A percentile compares a stretch with the other conserved stretches of the same genome.
Evolutionary conservation across 495 filamentous ascomycete genomes (phyloP).

Genomic region (Lindgomyces ingoldianus): DNA sequence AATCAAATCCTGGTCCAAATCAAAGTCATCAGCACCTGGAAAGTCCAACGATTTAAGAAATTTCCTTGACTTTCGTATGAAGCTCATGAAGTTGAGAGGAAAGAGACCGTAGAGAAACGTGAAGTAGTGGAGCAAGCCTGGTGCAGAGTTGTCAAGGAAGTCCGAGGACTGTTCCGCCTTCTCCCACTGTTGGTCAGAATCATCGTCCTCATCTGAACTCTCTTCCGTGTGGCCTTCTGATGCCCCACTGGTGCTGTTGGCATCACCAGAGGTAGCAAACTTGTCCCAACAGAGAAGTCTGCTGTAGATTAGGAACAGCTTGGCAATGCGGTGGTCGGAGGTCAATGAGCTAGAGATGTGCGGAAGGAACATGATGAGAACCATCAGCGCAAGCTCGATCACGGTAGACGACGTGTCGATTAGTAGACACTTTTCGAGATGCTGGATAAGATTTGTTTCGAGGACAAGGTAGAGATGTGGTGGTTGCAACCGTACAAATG

Average conservation of each 20-base stretch:
- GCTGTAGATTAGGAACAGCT: constrained; percentile 74
- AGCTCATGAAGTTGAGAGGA: constrained; percentile 76
- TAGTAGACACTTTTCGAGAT: constrained; percentile 68
- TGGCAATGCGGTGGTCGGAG: constrained; percentile 55
- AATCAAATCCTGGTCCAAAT: constrained; percentile 71
- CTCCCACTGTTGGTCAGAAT: constrained; percentile 55
- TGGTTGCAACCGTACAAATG: constrained; percentile 66
- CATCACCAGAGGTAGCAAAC: constrained; percentile 32
- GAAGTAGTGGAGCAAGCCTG: constrained; percentile 75
- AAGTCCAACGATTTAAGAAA: constrained; percentile 65
- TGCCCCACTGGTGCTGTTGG: not conserved
- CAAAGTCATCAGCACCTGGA: constrained; percentile 64
- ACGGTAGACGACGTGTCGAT: constrained; percentile 70
- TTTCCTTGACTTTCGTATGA: constrained; percentile 71
- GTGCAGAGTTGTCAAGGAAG: constrained; percentile 60
- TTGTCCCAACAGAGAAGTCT: constrained; percentile 73
- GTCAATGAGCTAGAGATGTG: constrained; percentile 69
- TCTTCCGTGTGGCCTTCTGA: not conserved
- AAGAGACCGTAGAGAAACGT: constrained; percentile 76
- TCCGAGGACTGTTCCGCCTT: constrained; percentile 58
- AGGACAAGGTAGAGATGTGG: constrained; percentile 70
- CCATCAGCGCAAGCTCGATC: constrained; percentile 64
- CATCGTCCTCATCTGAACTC: constrained; percentile 11
- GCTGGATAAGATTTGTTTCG: constrained; percentile 64
- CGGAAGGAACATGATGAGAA: constrained; percentile 73